These are phyloP conservation scores for Calonectria henricotiae DNA, from an alignment of 2,329 filamentous ascomycete genomes.

Conservation along the genomic window DNA sequence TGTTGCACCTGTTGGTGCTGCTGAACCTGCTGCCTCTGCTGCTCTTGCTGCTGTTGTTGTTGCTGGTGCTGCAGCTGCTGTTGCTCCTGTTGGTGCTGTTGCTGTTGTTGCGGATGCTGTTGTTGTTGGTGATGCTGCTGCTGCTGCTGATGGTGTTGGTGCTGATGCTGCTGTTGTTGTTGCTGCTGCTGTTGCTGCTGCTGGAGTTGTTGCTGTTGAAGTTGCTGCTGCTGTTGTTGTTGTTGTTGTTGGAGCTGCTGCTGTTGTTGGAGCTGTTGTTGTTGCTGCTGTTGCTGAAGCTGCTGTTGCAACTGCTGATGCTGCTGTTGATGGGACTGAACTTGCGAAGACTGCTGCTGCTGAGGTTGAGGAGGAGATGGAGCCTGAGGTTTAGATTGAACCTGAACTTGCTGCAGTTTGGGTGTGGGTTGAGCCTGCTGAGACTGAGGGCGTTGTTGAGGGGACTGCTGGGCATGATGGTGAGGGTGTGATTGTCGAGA, in stretches of 20 bases:
- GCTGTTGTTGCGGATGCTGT: slow-evolving; percentile 30
- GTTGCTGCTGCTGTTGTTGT: slow-evolving; percentile 37
- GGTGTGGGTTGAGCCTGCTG: slow-evolving; percentile 56
- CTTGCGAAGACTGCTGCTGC: slow-evolving; percentile 50
- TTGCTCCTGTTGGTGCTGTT: slow-evolving; percentile 36
- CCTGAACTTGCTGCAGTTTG: slow-evolving; percentile 56
- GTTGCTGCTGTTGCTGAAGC: slow-evolving; percentile 38
- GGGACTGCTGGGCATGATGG: slow-evolving; percentile 53
- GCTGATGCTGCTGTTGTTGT: slow-evolving; percentile 42
- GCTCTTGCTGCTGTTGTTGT: slow-evolving; percentile 15
- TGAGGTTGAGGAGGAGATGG: slow-evolving; percentile 54
- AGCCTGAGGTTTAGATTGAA: slow-evolving; percentile 55
- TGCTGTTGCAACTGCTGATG: slow-evolving; percentile 35
- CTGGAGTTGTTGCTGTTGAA: slow-evolving; percentile 30
- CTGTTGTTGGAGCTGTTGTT: slow-evolving; percentile 35
- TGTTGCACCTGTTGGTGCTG: slow-evolving; percentile 24
- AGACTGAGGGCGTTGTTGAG: slow-evolving; percentile 60
- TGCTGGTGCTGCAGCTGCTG: slow-evolving; percentile 39
- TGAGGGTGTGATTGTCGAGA: slow-evolving; percentile 51
- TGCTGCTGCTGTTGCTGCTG: slow-evolving; percentile 44
- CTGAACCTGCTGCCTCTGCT: slow-evolving; percentile 31
- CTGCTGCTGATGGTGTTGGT: slow-evolving; percentile 28
- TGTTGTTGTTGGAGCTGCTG: slow-evolving; percentile 45
- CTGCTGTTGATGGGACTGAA: slow-evolving; percentile 40
- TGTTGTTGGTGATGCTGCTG: slow-evolving; percentile 47